Percentiles rank a stretch among this genome's conserved stretches.
These are phyloP conservation scores for Nemania sp. DNA, from an alignment of 2,329 filamentous ascomycete species.

Conservation along the genomic window DNA sequence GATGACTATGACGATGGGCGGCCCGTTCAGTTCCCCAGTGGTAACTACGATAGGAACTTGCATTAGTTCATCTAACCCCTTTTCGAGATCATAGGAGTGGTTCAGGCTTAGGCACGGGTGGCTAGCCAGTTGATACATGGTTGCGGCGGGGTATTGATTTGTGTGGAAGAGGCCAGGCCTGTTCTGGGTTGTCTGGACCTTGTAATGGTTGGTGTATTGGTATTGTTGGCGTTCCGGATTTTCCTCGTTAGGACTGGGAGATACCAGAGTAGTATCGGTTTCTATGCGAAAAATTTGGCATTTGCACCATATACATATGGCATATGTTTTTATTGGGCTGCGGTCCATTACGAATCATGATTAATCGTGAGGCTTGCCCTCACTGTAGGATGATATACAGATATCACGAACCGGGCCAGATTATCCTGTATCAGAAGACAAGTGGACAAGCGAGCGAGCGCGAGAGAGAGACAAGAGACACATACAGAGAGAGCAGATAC, in stretches of 20 bases:
- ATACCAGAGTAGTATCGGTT: constrained; percentile 32
- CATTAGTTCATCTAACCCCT: constrained; percentile 32
- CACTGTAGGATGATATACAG: constrained; percentile 11
- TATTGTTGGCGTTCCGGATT: constrained; percentile 28
- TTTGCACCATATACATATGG: constrained; percentile 14
- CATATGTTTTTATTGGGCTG: not conserved
- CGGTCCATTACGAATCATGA: constrained; percentile 19
- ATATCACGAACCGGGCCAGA: not conserved
- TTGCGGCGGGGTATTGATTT: constrained; percentile 10
- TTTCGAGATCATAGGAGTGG: not conserved
- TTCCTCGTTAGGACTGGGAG: constrained; percentile 25
- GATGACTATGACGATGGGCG: constrained; percentile 50
- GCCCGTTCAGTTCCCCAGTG: constrained; percentile 59
- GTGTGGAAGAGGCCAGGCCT: constrained; percentile 13
- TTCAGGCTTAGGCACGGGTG: constrained; percentile 1
- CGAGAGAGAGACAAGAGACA: constrained; percentile 6
- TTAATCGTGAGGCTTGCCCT: not conserved
- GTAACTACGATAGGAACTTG: constrained; percentile 58
- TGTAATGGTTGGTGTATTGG: constrained; percentile 16
- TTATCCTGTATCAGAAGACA: too few species aligned
- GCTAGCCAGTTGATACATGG: constrained; percentile 11
- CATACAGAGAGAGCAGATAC: too few species aligned
- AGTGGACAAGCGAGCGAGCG: constrained; percentile 2
- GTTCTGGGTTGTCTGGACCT: constrained; percentile 12
- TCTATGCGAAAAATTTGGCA: constrained; percentile 26